Base-by-base conservation (phyloP, 768 basidiomycete species). In the Mycena olivaceomarginata region DNA sequence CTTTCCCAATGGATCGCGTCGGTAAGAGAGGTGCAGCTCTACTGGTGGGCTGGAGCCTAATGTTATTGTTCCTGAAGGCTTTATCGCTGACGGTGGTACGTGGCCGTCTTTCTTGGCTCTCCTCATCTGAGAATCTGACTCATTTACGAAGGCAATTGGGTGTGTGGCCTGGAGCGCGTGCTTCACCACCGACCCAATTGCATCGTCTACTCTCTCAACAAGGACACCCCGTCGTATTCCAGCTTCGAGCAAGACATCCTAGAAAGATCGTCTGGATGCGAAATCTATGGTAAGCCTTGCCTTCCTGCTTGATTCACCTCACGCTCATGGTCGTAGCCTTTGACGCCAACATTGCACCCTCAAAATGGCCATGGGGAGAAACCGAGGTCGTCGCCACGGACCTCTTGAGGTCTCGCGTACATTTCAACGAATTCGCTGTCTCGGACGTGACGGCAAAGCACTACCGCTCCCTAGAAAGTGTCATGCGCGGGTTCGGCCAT, bases 111-210 rank as follows among this genome's bases (percentile, higher is more conserved):
- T n/a, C n/a, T n/a, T n/a, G n/a, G n/a, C n/a, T 13, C n/a, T 56
- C 53, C 2, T 56, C 53, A 45, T 13, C 11, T 9, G 12, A 45
- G 43, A 39, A 16, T 20, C 22, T 46, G 11, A 9, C 20, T 25
- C 53, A 10, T n/a, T n/a, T 5, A n/a, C 16, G 6, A 43, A 46
- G 75, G 75, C 41, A 91, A 90, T 80, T 91, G 89, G 88, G 82
- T 89, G 12, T 90, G 90, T 77, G 90, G 90, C 6, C 78, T 91
- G n/a, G 86, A 86, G 22, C 85, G 86, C 11, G 82, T 91, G 39
- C 80, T 83, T 64, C 64, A 73, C 4, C 79, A 84, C 59, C 89
- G 89, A 74, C 82, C 83, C 41, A 82, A 86, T 22, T 88, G 87
- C 77, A 81, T 90, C 45, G 78, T 90, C 72, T 90, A 91, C 68